Evolutionary conservation across 306 rosid species (phyloP).

Genomic region (Senna tora): DNA sequence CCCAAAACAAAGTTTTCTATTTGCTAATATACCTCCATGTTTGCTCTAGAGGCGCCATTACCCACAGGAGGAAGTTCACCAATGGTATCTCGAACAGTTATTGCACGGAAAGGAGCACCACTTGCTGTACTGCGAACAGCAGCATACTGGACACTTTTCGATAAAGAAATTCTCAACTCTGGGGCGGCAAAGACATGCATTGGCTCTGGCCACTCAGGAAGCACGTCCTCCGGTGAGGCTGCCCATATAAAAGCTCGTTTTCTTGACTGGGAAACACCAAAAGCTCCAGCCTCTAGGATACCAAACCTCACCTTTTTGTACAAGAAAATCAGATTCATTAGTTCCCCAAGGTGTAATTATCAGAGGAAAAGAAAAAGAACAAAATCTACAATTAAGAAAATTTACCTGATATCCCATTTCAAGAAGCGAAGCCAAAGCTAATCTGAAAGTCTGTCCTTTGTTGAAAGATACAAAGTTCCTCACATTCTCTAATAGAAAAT

Average conservation of each 20-base stretch:
- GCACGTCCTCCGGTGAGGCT: conserved; percentile 84
- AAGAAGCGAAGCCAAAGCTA: conserved; percentile 90
- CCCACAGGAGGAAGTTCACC: conserved; percentile 94
- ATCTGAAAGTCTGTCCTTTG: conserved; percentile 91
- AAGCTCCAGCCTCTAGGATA: conserved; percentile 95
- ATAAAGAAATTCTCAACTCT: conserved; percentile 66
- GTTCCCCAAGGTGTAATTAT: conserved; percentile 27
- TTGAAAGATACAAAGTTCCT: conserved; percentile 91
- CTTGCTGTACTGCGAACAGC: conserved; percentile 84
- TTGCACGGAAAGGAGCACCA: conserved; percentile 94
- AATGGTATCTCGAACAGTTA: conserved; percentile 91
- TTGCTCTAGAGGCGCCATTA: conserved; percentile 80
- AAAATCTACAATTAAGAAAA: conserved; percentile 12
- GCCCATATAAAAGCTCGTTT: conserved; percentile 99
- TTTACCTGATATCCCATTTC: conserved; percentile 98
- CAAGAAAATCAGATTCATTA: conserved; percentile 33
- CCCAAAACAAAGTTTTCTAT: conserved; percentile 2
- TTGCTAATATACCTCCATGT: conserved; percentile 61
- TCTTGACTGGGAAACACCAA: conserved; percentile 94
- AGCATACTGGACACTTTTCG: conserved; percentile 70
- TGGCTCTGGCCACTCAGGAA: conserved; percentile 99
- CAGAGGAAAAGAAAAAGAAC: not conserved
- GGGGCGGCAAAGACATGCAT: conserved; percentile 92
- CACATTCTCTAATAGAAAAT: conserved; percentile 93
- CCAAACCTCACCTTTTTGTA: conserved; percentile 91